phyloP scores from a whole-genome alignment of 345 rosid genomes.

The Turritis glabra region DNA sequence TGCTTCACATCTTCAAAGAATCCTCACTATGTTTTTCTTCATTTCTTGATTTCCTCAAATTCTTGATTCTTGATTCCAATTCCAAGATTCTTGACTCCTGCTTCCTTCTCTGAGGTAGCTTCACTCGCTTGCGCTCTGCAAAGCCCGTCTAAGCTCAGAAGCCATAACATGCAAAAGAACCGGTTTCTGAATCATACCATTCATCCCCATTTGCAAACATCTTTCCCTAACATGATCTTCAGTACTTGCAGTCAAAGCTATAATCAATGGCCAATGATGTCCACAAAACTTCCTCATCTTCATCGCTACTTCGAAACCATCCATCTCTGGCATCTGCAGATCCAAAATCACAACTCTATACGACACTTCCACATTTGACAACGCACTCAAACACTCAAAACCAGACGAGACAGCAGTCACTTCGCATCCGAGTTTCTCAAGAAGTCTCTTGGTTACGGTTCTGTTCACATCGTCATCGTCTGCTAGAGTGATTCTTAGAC shows the following conservation, averaged over 20 bases:
- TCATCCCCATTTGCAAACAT: constrained; percentile 81
- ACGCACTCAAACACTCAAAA: constrained; percentile 74
- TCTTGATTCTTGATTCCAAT: background rate
- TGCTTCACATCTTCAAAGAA: constrained; percentile 15
- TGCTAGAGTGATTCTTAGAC: too few species aligned
- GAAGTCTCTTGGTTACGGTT: constrained; percentile 74
- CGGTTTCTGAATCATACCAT: constrained; percentile 81
- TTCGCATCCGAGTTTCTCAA: constrained; percentile 82
- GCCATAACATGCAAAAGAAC: constrained; percentile 77
- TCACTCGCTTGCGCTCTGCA: constrained; percentile 67
- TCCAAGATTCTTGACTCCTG: constrained; percentile 20
- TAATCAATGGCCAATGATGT: constrained; percentile 74
- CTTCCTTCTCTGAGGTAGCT: background rate
- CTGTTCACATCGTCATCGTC: constrained; percentile 24
- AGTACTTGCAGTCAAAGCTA: constrained; percentile 86
- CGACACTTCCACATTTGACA: constrained; percentile 55
- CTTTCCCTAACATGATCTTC: constrained; percentile 76
- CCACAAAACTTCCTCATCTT: constrained; percentile 83
- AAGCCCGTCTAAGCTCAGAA: constrained; percentile 71
- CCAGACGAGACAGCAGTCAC: constrained; percentile 89
- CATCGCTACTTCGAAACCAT: constrained; percentile 86
- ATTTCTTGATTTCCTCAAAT: constrained; percentile 6
- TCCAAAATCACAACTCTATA: constrained; percentile 71
- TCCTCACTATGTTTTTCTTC: background rate
- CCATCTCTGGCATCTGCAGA: constrained; percentile 93